These are phyloP conservation scores for Russula compacta DNA, from an alignment of 768 basidiomycete species.

Conservation along the genomic window DNA sequence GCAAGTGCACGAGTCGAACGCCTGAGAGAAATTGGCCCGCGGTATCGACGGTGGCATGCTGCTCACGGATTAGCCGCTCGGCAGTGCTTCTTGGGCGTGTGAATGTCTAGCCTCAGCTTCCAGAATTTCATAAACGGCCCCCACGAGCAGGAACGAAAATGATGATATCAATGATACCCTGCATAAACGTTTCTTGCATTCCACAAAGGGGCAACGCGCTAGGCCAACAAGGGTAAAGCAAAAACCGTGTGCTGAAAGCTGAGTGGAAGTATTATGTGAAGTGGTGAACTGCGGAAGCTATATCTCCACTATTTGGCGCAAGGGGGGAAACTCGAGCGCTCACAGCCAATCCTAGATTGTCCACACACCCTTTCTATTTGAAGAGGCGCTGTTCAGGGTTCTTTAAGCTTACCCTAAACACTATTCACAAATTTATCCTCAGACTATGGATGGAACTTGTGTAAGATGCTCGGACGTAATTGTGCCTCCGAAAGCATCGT, in stretches of 20 bases:
- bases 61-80: not conserved
- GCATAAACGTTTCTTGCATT: not conserved
- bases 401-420: too few species aligned
- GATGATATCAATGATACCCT: not conserved
- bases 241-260: not conserved
- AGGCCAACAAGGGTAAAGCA: conserved; percentile 1
- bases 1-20: not conserved
- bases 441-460: too few species aligned
- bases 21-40: not conserved
- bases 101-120: not conserved
- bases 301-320: not conserved
- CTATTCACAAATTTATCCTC: too few species aligned
- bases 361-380: too few species aligned
- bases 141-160: not conserved
- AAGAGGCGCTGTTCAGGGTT: too few species aligned
- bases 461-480: not conserved
- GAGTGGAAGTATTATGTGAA: not conserved
- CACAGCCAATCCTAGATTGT: not conserved
- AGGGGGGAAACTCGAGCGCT: not conserved
- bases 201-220: not conserved
- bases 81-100: not conserved
- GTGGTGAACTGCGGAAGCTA: not conserved
- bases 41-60: not conserved
- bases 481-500: not conserved
- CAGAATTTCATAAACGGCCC: conserved; percentile 9